Evolutionary conservation across 371 early-diverging fungal species (phyloP).

Genomic region (Lichtheimia corymbifera): DNA sequence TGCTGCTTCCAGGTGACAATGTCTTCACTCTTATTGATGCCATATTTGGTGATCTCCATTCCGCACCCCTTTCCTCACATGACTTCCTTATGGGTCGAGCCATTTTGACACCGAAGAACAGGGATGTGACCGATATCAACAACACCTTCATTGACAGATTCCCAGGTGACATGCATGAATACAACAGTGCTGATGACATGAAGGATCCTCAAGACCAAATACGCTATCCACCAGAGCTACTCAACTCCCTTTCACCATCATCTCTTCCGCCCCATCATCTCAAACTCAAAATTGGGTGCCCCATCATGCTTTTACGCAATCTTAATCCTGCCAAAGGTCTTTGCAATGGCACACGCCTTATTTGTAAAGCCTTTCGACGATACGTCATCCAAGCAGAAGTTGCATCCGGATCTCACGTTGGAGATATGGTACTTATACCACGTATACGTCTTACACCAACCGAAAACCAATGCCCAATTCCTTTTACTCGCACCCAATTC

Average conservation of each 20-base stretch:
- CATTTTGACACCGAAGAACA: constrained; percentile 3
- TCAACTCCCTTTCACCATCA: not conserved
- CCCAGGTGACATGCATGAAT: not conserved
- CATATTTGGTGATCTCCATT: not conserved
- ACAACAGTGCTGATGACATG: not conserved
- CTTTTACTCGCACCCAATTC: not conserved
- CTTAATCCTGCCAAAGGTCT: not conserved
- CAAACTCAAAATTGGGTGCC: constrained; percentile 4
- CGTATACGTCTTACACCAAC: not conserved
- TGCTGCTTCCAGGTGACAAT: constrained; percentile 1
- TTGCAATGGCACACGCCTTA: constrained; percentile 1
- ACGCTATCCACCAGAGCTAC: not conserved
- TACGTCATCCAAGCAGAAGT: constrained; percentile 6
- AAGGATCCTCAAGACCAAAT: constrained; percentile 3
- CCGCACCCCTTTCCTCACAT: not conserved
- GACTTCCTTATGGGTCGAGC: not conserved
- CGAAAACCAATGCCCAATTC: not conserved
- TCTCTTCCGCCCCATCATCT: not conserved
- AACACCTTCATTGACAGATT: not conserved
- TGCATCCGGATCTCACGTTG: not conserved
- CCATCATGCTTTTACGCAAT: constrained; percentile 2
- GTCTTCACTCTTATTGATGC: not conserved
- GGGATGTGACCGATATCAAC: not conserved
- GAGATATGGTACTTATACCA: not conserved
- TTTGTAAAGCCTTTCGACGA: not conserved